Evolutionary conservation across 139 green algal genomes (phyloP).

Genomic region (Tetraselmis chui): DNA sequence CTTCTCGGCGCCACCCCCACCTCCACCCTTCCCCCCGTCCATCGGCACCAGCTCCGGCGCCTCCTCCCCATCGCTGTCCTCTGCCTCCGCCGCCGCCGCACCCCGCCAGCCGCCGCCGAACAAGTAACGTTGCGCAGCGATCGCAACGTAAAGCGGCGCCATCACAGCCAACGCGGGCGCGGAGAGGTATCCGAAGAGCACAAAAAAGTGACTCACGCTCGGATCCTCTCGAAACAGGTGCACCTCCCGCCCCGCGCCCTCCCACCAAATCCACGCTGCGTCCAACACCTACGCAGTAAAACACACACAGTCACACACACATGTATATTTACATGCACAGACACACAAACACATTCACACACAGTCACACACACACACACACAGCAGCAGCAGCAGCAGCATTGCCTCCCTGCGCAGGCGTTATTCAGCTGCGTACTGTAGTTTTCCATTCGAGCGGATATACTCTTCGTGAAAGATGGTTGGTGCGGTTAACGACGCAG

Average conservation of each 20-base stretch:
- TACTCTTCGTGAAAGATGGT: too few relatives aligned
- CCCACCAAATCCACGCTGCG: neutral
- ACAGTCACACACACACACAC: too few relatives aligned
- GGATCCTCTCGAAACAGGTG: neutral
- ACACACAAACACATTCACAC: too few relatives aligned
- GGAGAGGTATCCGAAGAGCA: neutral
- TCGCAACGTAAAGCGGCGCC: neutral
- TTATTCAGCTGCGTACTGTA: too few relatives aligned
- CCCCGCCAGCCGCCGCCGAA: neutral
- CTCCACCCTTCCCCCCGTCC: neutral
- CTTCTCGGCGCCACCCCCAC: neutral
- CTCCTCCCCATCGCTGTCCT: neutral
- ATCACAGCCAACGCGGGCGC: neutral
- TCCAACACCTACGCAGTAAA: neutral
- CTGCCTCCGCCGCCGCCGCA: too few relatives aligned
- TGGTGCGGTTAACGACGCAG: too few relatives aligned
- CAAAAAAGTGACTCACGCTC: neutral
- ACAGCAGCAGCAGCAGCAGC: too few relatives aligned
- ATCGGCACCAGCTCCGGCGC: neutral
- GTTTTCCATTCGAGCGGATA: too few relatives aligned
- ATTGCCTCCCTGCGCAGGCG: too few relatives aligned
- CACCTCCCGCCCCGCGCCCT: neutral
- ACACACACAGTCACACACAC: too few relatives aligned
- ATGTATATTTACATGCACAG: too few relatives aligned
- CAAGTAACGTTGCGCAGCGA: neutral